These are phyloP conservation scores for Glycine soja DNA, from an alignment of 306 rosid genomes.

Conservation along the genomic window DNA sequence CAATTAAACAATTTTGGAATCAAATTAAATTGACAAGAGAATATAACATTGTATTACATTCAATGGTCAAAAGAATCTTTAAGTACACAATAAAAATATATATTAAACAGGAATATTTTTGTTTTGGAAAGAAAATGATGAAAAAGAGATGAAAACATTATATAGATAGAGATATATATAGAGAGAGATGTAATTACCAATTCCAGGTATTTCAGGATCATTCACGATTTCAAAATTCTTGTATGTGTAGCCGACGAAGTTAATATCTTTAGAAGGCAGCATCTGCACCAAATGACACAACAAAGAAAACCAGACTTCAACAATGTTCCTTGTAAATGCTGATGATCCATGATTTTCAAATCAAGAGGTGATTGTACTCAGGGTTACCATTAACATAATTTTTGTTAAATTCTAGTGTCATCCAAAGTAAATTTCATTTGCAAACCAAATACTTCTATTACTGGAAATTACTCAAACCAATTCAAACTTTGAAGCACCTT, in stretches of 20 bases:
- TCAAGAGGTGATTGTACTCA: slow-evolving; percentile 1
- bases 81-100: slow-evolving; percentile 17
- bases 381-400: slow-evolving; percentile 6
- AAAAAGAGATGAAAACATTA: slow-evolving; percentile 20
- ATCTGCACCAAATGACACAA: slow-evolving; percentile 64
- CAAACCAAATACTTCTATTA: slow-evolving; percentile 19
- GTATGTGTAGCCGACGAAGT: slow-evolving; percentile 94
- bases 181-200: slow-evolving; percentile 61
- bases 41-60: neutral
- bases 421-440: slow-evolving; percentile 9
- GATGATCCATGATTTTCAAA: neutral
- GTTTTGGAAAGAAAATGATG: slow-evolving; percentile 20
- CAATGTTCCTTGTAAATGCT: slow-evolving; percentile 15
- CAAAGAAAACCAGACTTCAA: slow-evolving; percentile 39
- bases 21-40: slow-evolving; percentile 15
- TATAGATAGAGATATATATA: neutral
- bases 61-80: neutral
- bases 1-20: slow-evolving; percentile 4
- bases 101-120: neutral
- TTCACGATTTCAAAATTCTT: slow-evolving; percentile 87
- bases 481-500: slow-evolving; percentile 8
- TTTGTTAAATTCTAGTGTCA: slow-evolving; percentile 23
- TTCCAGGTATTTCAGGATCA: slow-evolving; percentile 78
- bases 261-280: slow-evolving; percentile 89
- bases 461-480: slow-evolving; percentile 20